Evolutionary conservation across 1,284 basidiomycete species (phyloP).

Genomic region (Leucoagaricus sp.): DNA sequence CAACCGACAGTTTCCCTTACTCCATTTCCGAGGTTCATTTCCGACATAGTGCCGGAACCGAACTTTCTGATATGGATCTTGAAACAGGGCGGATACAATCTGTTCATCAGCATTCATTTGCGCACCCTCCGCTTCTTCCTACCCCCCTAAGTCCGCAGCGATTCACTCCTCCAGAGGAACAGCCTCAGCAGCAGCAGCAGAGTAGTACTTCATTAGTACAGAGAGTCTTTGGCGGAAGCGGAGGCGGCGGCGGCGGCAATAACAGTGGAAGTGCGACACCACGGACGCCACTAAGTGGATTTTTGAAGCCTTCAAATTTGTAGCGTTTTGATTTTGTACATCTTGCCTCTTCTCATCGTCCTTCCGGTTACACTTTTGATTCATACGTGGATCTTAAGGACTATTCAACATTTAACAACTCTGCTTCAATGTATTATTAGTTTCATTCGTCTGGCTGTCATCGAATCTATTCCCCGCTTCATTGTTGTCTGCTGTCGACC

Average conservation of each 20-base stretch:
- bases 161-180: slow-evolving; percentile 6
- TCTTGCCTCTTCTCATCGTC: neutral
- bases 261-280: slow-evolving; percentile 8
- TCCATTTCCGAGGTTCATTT: slow-evolving; percentile 71
- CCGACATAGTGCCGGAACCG: slow-evolving; percentile 39
- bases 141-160: slow-evolving; percentile 9
- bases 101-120: neutral
- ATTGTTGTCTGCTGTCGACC: neutral
- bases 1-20: slow-evolving; percentile 66
- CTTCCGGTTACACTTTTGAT: neutral
- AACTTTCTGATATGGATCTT: slow-evolving; percentile 1
- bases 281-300: slow-evolving; percentile 3
- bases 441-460: neutral
- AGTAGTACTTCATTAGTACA: slow-evolving; percentile 6
- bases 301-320: slow-evolving; percentile 2
- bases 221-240: slow-evolving; percentile 7
- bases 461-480: neutral
- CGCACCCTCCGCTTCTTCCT: slow-evolving; percentile 9
- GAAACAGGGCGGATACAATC: slow-evolving; percentile 1
- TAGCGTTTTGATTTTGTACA: neutral
- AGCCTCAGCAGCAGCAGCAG: neutral
- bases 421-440: slow-evolving; percentile 2
- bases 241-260: neutral
- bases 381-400: neutral
- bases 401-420: neutral